Conservation (phyloP, 2,329 filamentous ascomycete genomes). For the Pyrenochaeta sp. region DNA sequence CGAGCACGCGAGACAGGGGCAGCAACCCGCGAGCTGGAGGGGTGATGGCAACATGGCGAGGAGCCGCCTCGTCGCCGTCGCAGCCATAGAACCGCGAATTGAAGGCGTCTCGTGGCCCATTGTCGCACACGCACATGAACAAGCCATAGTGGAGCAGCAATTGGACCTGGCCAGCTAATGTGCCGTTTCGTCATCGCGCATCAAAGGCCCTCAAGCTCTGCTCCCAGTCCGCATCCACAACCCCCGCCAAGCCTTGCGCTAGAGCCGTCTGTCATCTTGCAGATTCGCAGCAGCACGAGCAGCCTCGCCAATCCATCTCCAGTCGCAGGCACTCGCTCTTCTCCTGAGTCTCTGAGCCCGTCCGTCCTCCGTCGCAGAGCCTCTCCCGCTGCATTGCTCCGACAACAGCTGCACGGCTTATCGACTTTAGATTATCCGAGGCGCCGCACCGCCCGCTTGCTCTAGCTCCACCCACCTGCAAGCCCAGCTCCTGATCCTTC, state of each 20-base stretch:
- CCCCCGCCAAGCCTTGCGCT: slow-evolving; percentile 19
- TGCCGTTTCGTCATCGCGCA: slow-evolving; percentile 29
- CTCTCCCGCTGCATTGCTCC: slow-evolving; percentile 8
- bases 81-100: slow-evolving; percentile 11
- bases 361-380: slow-evolving; percentile 23
- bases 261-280: slow-evolving; percentile 18
- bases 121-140: slow-evolving; percentile 14
- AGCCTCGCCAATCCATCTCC: slow-evolving; percentile 27
- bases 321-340: no score
- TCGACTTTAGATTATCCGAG: slow-evolving; percentile 24
- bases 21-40: slow-evolving; percentile 22
- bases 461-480: slow-evolving; percentile 26
- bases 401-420: slow-evolving; percentile 24
- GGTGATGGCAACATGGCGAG: slow-evolving; percentile 13
- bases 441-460: slow-evolving; percentile 32
- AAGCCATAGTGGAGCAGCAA: slow-evolving; percentile 19
- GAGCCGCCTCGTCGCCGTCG: no score
- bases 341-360: slow-evolving; percentile 16
- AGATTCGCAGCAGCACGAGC: slow-evolving; percentile 17
- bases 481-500: slow-evolving; percentile 32
- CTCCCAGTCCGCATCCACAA: slow-evolving; percentile 13
- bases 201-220: slow-evolving; percentile 9
- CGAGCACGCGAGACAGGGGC: slow-evolving; percentile 13
- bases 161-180: slow-evolving; percentile 19
- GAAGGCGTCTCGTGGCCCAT: slow-evolving; percentile 14